phyloP scores from a whole-genome alignment of 768 basidiomycete genomes.

The Russula sp. region DNA sequence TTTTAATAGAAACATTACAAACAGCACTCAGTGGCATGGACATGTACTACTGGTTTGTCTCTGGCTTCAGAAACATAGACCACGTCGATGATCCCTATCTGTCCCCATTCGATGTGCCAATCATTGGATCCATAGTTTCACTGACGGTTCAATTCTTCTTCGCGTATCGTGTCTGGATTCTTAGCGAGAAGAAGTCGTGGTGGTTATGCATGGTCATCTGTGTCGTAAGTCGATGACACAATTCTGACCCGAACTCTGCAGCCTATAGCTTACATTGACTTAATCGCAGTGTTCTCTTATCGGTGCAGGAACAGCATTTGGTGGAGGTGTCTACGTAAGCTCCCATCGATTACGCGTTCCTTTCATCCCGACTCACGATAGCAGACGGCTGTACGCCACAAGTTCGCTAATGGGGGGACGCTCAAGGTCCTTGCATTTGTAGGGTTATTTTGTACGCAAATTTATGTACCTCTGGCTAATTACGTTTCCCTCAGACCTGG shows the following conservation, averaged over 20 bases:
- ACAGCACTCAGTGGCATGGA: slow-evolving; percentile 1
- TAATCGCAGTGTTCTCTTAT: not conserved
- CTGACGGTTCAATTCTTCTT: slow-evolving; percentile 9
- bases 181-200: not conserved
- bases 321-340: slow-evolving; percentile 3
- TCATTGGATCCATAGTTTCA: slow-evolving; percentile 4
- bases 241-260: too few species aligned
- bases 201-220: not conserved
- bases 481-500: not conserved
- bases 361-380: not conserved
- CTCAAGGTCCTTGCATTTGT: not conserved
- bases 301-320: not conserved
- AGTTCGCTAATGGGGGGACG: not conserved
- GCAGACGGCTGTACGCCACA: not conserved
- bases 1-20: slow-evolving; percentile 7
- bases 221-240: not conserved
- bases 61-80: slow-evolving; percentile 20
- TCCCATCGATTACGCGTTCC: too few species aligned
- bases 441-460: not conserved
- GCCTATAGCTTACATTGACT: not conserved
- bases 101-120: not conserved
- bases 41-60: slow-evolving; percentile 9
- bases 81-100: not conserved
- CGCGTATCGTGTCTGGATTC: slow-evolving; percentile 13
- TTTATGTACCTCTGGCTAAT: not conserved